Evolutionary conservation across 345 rosid genomes (phyloP).

Genomic region (Mangifera indica): DNA sequence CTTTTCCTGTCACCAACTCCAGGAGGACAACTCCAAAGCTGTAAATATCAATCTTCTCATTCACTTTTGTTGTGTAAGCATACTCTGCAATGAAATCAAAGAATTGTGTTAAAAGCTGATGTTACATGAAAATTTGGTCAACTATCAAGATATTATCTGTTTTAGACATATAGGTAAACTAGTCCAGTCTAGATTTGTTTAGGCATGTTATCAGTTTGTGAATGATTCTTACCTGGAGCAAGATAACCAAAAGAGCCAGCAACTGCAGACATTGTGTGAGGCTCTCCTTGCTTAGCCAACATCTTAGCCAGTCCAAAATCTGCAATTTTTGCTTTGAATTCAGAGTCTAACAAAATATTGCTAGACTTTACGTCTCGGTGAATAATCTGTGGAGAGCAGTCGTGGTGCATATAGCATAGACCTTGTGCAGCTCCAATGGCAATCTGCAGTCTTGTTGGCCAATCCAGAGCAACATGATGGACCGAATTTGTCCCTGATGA

Average conservation of each 20-base stretch:
- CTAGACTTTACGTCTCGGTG: conserved; percentile 93
- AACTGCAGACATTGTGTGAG: conserved; percentile 76
- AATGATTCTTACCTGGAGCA: conserved; percentile 69
- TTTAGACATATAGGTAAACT: no score
- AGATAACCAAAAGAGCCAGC: conserved; percentile 92
- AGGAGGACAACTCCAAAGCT: conserved; percentile 92
- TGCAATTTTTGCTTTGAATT: conserved; percentile 71
- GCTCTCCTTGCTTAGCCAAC: conserved; percentile 54
- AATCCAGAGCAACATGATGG: conserved; percentile 32
- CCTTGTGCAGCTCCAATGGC: conserved; percentile 90
- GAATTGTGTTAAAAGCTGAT: not conserved
- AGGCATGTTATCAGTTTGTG: not conserved
- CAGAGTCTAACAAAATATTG: conserved; percentile 74
- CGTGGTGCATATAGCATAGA: conserved; percentile 88
- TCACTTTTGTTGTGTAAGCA: conserved; percentile 71
- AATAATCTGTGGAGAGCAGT: conserved; percentile 65
- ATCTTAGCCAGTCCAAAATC: conserved; percentile 92
- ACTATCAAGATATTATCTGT: no score
- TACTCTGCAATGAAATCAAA: conserved; percentile 48
- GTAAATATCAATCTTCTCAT: conserved; percentile 61
- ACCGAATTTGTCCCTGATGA: conserved; percentile 18
- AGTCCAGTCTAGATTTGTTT: no score
- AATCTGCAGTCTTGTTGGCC: conserved; percentile 74
- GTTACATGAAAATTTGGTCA: no score
- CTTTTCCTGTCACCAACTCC: conserved; percentile 81